These are phyloP conservation scores for Rubus parviflorus DNA, from an alignment of 306 rosid genomes.

Conservation along the genomic window DNA sequence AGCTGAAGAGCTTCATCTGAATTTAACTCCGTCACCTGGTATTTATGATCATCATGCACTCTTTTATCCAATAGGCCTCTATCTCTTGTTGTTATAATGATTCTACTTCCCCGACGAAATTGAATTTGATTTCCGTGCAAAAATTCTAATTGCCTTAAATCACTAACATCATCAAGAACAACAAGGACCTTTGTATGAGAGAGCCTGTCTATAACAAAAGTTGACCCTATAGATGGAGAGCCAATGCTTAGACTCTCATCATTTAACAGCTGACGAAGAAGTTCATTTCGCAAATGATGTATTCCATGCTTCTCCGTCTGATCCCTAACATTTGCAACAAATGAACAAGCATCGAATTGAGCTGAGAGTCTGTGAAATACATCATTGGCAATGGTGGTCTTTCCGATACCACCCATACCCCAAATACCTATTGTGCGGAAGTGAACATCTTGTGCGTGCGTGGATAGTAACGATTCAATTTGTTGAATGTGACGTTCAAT, in stretches of 20 bases:
- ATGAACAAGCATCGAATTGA: background rate
- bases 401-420: constrained; percentile 7
- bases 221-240: background rate
- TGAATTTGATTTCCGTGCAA: background rate
- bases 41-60: background rate
- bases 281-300: background rate
- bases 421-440: background rate
- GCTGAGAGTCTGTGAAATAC: background rate
- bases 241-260: background rate
- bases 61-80: background rate
- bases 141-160: background rate
- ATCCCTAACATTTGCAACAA: background rate
- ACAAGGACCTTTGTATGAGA: background rate
- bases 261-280: background rate
- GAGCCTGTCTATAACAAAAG: background rate
- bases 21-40: constrained; percentile 1
- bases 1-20: constrained; percentile 8
- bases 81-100: background rate
- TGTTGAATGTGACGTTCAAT: background rate
- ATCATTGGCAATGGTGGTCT: background rate
- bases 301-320: background rate
- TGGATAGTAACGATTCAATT: background rate
- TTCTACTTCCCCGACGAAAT: background rate
- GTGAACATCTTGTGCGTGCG: background rate
- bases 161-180: constrained; percentile 8